Conservation (phyloP, 176 grass and related monocot species). For the Urochloa ruziziensis region DNA sequence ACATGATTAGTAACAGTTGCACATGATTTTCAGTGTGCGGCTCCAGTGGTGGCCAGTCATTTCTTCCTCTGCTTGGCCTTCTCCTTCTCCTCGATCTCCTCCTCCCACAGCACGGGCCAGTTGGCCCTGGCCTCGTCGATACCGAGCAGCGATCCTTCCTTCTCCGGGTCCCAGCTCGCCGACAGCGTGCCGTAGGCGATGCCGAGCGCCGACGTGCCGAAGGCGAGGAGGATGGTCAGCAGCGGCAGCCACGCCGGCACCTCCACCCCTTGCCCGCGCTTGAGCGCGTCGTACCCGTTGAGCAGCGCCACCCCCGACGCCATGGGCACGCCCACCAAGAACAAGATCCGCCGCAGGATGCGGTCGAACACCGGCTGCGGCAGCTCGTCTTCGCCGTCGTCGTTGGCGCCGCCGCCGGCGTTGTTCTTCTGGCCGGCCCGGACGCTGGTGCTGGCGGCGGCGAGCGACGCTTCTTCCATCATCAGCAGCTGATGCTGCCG, state of each 20-base stretch:
- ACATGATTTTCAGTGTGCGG: neutral
- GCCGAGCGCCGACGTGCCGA: conserved; percentile 75
- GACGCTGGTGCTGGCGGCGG: neutral
- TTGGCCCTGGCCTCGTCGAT: conserved; percentile 66
- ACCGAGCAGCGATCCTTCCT: conserved; percentile 75
- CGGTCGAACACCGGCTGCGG: conserved; percentile 73
- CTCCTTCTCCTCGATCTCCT: conserved; percentile 45
- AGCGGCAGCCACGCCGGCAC: conserved; percentile 60
- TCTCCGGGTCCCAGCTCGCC: conserved; percentile 76
- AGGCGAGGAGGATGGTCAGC: conserved; percentile 62
- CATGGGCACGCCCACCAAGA: conserved; percentile 67
- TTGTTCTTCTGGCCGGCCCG: neutral
- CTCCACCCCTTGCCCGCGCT: conserved; percentile 20
- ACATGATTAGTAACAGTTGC: neutral
- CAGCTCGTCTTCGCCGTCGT: conserved; percentile 51
- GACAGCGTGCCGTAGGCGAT: conserved; percentile 89
- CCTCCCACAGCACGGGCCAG: conserved; percentile 88
- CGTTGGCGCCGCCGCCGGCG: neutral
- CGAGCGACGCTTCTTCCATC: conserved; percentile 3
- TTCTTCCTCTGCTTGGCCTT: conserved; percentile 27
- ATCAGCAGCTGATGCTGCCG: conserved; percentile 7
- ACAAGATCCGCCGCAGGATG: conserved; percentile 63
- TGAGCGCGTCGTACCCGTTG: conserved; percentile 50
- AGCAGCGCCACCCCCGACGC: conserved; percentile 53
- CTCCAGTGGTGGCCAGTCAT: neutral